Evolutionary conservation across 345 rosid species (phyloP), one percentile per base, ranked within the genome.

Genomic region (Eucalyptus decipiens): DNA sequence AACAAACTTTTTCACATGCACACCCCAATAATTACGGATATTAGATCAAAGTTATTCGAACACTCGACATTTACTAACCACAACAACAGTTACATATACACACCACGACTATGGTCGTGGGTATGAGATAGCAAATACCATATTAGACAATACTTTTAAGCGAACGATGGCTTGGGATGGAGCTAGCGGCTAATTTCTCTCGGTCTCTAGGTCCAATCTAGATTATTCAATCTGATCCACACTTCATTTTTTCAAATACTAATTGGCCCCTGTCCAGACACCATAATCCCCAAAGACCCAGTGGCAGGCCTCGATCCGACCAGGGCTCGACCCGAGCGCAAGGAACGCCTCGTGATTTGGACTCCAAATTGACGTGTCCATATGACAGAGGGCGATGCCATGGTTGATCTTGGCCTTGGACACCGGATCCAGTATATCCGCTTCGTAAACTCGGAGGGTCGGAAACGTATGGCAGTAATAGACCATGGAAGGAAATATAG

Each of bases 401-500:
- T 92, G 97, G 72, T 97, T 97, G 87, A 97, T 93, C 92, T 91
- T 94, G 86, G 88, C 85, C 91, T 89, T 89, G 52, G 89, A 90
- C 40, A 89, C 88, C 80, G 94, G 93, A 89, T 96, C 97, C 90
- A 96, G 88, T 11, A 97, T 80, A 67, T 95, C 99, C 89, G 95
- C 91, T 90, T 96, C 96, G 19, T 96, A 97, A 19, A 96, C 94
- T 91, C 98, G 95, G 45, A 97, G 97, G 87, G 89, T 93, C 1
- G 99, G 99, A n/a, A 97, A 97, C 67, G 98, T 93, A 87, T 97
- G 99, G 50, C 99, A 97, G 85, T 96, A 96, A 80, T 96, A 96
- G 24, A 96, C 93, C 87, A 96, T 62, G 88, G 95, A 95, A 88
- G 99, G 99, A 88, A 92, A 96, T 91, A 97, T 43, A 85, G 95